Conservation (phyloP, 805 yeast species). For the Sungouiozyma intestinalis region DNA sequence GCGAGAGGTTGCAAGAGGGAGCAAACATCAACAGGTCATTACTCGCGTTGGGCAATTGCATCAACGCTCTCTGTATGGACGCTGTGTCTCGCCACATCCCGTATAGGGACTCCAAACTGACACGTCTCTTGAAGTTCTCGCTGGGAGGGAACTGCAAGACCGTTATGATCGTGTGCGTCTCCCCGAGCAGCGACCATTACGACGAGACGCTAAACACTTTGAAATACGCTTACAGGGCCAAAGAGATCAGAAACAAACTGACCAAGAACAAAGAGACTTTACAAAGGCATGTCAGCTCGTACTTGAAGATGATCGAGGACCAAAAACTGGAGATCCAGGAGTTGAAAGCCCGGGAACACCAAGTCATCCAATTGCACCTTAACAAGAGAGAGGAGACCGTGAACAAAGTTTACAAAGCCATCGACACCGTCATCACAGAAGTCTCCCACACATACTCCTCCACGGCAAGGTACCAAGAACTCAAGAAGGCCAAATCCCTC, state of each 20-base stretch:
- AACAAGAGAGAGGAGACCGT: constrained; percentile 28
- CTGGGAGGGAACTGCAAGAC: constrained; percentile 92
- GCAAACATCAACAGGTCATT: constrained; percentile 87
- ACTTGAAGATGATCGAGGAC: constrained; percentile 72
- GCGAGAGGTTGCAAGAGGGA: constrained; percentile 75
- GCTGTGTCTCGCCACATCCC: constrained; percentile 63
- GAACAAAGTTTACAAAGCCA: constrained; percentile 31
- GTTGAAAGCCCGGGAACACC: constrained; percentile 44
- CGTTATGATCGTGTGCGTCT: constrained; percentile 89
- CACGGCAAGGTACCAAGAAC: constrained; percentile 35
- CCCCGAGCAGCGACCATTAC: constrained; percentile 78
- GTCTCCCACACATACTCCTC: constrained; percentile 32
- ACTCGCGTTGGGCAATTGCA: constrained; percentile 86
- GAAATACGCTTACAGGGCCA: constrained; percentile 86
- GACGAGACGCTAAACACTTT: constrained; percentile 89
- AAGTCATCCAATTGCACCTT: constrained; percentile 32
- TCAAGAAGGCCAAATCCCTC: constrained; percentile 32
- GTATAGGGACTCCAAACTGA: constrained; percentile 81
- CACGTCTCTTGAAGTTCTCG: constrained; percentile 78
- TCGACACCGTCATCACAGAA: constrained; percentile 35
- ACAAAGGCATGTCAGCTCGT: constrained; percentile 77
- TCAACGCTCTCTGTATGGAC: constrained; percentile 78
- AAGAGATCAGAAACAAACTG: constrained; percentile 76
- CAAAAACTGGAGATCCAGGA: constrained; percentile 67
- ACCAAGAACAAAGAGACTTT: constrained; percentile 63